Conservation (phyloP, 2,329 filamentous ascomycete genomes). For the Monilinia fructicola region DNA sequence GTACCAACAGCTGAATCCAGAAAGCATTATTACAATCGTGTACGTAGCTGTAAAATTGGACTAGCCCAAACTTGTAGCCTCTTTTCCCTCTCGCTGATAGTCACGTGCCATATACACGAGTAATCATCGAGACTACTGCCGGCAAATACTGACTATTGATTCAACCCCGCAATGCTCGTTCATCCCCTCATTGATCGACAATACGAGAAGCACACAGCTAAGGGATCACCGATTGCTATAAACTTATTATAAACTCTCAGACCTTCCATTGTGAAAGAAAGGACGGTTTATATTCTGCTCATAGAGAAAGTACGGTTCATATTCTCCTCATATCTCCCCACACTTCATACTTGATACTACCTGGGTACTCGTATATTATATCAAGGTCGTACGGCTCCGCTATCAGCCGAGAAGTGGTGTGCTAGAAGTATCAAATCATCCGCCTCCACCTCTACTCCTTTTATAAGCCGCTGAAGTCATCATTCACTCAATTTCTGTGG, state of each 20-base stretch:
- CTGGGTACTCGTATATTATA: too few species aligned
- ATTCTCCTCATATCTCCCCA: background rate
- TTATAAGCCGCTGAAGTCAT: background rate
- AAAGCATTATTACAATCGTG: background rate
- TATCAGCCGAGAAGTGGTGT: conserved; percentile 16
- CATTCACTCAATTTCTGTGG: background rate
- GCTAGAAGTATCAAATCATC: conserved; percentile 7
- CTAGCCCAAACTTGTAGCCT: background rate
- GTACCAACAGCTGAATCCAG: background rate
- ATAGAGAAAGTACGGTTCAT: background rate
- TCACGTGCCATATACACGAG: background rate
- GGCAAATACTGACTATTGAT: conserved; percentile 3
- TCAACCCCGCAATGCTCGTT: conserved; percentile 14
- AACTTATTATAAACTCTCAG: background rate
- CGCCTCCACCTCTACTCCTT: conserved; percentile 1
- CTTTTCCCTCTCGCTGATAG: background rate
- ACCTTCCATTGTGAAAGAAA: background rate
- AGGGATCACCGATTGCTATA: background rate
- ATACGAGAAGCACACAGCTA: background rate
- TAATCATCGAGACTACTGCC: conserved; percentile 7
- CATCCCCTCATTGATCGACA: conserved; percentile 18
- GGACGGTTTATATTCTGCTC: background rate
- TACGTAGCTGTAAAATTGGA: background rate
- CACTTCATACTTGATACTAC: conserved; percentile 1
- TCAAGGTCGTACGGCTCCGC: background rate